Evolutionary conservation across 139 green algal species (phyloP).

Genomic region (Tetradesmus obliquus): DNA sequence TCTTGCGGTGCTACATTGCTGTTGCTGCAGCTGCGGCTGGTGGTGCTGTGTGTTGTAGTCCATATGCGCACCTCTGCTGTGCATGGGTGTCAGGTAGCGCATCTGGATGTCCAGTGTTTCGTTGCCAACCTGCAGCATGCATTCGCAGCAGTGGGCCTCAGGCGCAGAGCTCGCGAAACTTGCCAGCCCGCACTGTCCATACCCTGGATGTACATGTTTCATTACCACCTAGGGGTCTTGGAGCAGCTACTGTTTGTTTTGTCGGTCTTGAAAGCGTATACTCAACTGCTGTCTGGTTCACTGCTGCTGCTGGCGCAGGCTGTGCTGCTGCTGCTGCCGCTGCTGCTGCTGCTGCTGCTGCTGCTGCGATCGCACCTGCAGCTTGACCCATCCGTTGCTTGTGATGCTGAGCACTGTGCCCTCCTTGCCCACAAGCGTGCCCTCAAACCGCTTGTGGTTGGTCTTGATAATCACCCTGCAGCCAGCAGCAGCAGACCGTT

Average conservation of each 20-base stretch:
- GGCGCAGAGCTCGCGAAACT: too few species aligned
- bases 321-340: not conserved
- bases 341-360: not conserved
- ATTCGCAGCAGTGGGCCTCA: not conserved
- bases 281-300: not conserved
- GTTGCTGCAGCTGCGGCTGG: not conserved
- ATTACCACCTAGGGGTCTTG: too few species aligned
- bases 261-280: too few species aligned
- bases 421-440: conserved; percentile 30
- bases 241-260: too few species aligned
- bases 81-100: conserved; percentile 23
- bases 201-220: too few species aligned
- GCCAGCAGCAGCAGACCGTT: not conserved
- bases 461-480: conserved; percentile 39
- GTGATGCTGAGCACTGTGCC: conserved; percentile 34
- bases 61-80: not conserved
- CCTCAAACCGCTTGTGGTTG: conserved; percentile 38
- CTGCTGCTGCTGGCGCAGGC: not conserved
- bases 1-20: not conserved
- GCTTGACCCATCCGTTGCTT: conserved; percentile 36
- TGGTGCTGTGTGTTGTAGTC: not conserved
- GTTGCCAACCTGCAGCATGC: conserved; percentile 21
- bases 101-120: conserved; percentile 35
- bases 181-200: too few species aligned
- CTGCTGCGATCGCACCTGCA: conserved; percentile 6